A percentile compares a stretch with the other conserved stretches of the same genome.
phyloP scores from a whole-genome alignment of 805 yeast species.

The Wickerhamiella occidentalis region DNA sequence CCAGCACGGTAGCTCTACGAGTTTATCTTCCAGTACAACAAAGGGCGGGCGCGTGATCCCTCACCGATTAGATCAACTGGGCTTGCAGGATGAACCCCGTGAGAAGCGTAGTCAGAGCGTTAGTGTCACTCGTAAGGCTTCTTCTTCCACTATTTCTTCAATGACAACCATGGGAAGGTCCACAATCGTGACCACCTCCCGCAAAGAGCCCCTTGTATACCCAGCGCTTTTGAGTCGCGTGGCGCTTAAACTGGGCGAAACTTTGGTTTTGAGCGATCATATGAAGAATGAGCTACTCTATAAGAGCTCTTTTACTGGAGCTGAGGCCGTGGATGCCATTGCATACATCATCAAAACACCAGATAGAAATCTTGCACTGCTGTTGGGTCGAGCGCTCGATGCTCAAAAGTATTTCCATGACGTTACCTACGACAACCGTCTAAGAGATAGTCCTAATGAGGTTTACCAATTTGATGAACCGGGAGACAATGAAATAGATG shows the following conservation, averaged over 20 bases:
- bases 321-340: conserved; percentile 86
- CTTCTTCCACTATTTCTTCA: conserved; percentile 19
- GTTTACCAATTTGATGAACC: conserved; percentile 56
- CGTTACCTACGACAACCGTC: conserved; percentile 85
- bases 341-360: conserved; percentile 76
- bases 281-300: conserved; percentile 85
- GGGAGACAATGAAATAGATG: conserved; percentile 43
- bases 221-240: conserved; percentile 85
- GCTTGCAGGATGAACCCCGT: conserved; percentile 5
- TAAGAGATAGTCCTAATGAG: conserved; percentile 78
- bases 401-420: conserved; percentile 92
- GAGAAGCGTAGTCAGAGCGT: conserved; percentile 6
- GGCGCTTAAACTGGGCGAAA: conserved; percentile 61
- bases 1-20: neutral
- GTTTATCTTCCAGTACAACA: conserved; percentile 15
- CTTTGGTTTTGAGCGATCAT: conserved; percentile 58
- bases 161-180: conserved; percentile 22
- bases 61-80: conserved; percentile 9
- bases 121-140: conserved; percentile 17
- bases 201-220: conserved; percentile 58
- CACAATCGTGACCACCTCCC: conserved; percentile 38
- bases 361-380: conserved; percentile 78
- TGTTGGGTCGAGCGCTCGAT: conserved; percentile 83
- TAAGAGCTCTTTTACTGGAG: conserved; percentile 86
- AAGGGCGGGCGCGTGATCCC: conserved; percentile 25